Percentiles rank a stretch among this genome's conserved stretches.
phyloP scores from a whole-genome alignment of 257 asterid genomes.

The Mitragyna speciosa region DNA sequence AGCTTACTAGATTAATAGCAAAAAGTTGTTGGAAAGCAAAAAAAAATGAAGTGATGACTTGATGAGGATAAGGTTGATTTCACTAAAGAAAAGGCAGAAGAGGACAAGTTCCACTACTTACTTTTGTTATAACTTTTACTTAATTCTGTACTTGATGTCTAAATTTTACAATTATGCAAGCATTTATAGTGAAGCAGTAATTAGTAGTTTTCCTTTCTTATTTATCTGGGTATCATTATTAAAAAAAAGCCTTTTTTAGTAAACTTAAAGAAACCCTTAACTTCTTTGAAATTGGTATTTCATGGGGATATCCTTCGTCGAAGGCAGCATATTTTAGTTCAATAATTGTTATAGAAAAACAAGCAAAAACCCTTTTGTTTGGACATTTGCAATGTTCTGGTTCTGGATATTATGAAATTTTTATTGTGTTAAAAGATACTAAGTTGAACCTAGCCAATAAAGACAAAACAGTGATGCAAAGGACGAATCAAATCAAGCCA shows the following conservation, averaged over 20 bases:
- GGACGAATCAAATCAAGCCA: conserved; percentile 62
- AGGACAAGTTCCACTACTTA: conserved; percentile 2
- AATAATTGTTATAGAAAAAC: conserved; percentile 14
- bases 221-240: not conserved
- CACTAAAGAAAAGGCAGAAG: not conserved
- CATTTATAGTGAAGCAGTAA: not conserved
- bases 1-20: not conserved
- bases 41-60: not conserved
- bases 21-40: conserved; percentile 8
- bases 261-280: not conserved
- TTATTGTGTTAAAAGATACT: conserved; percentile 11
- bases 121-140: not conserved
- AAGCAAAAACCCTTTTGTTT: not conserved
- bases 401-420: not conserved
- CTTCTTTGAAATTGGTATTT: not conserved
- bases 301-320: not conserved
- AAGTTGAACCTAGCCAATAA: conserved; percentile 42
- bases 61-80: conserved; percentile 7
- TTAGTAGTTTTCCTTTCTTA: not conserved
- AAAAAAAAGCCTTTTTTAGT: not conserved
- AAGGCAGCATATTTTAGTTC: not conserved
- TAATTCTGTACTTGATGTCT: not conserved
- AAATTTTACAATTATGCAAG: not conserved
- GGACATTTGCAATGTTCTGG: not conserved
- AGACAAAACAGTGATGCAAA: conserved; percentile 49